Evolutionary conservation across 805 yeast genomes (phyloP).

Genomic region (Yarrowia phangngaensis): DNA sequence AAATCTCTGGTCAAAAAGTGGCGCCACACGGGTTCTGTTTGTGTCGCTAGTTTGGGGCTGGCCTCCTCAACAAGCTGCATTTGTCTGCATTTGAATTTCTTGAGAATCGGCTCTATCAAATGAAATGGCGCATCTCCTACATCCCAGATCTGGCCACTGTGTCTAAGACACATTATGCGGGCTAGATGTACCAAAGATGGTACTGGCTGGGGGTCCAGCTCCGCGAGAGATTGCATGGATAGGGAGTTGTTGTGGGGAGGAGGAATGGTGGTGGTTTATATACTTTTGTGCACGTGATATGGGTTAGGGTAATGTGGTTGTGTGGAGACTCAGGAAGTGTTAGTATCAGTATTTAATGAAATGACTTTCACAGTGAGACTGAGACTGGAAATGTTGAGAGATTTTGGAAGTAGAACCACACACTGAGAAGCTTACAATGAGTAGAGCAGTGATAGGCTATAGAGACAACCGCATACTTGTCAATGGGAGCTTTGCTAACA

Average conservation of each 20-base stretch:
- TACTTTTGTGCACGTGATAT: no score
- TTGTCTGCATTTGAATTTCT: constrained; percentile 38
- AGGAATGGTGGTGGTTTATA: not conserved
- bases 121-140: constrained; percentile 42
- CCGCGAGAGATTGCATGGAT: constrained; percentile 21
- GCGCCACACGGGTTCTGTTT: constrained; percentile 40
- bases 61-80: constrained; percentile 37
- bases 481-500: no score
- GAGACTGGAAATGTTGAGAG: no score
- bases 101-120: constrained; percentile 40
- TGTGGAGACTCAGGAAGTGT: no score
- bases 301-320: no score
- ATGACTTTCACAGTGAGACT: no score
- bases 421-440: no score
- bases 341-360: no score
- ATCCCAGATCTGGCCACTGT: constrained; percentile 34
- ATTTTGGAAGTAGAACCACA: no score
- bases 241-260: not conserved
- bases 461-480: no score
- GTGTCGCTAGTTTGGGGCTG: constrained; percentile 36
- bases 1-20: constrained; percentile 37
- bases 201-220: constrained; percentile 15
- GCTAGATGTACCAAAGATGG: constrained; percentile 20
- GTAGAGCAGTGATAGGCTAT: no score
- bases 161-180: constrained; percentile 10